These are phyloP conservation scores for Coniella vitis DNA, from an alignment of 2,329 filamentous ascomycete genomes.

Conservation along the genomic window DNA sequence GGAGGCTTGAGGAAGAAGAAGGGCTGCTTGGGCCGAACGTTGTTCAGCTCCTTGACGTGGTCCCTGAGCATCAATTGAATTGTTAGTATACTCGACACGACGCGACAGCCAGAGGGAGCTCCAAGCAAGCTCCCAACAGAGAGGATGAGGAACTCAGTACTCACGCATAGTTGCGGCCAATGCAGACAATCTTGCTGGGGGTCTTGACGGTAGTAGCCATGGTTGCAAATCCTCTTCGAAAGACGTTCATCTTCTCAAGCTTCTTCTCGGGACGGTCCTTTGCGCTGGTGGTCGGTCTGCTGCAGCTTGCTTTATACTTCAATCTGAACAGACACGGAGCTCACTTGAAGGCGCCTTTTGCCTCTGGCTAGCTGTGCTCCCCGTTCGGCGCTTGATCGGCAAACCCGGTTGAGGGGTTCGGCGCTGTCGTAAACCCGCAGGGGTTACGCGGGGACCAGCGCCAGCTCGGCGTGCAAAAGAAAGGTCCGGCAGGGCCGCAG, in stretches of 20 bases:
- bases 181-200: slow-evolving; percentile 69
- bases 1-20: slow-evolving; percentile 99
- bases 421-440: slow-evolving; percentile 4
- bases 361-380: no score
- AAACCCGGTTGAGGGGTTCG: slow-evolving; percentile 8
- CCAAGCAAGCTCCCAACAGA: background rate
- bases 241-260: slow-evolving; percentile 12
- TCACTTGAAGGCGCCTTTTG: no score
- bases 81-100: slow-evolving; percentile 17
- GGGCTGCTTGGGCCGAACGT: slow-evolving; percentile 79
- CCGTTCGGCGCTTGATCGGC: slow-evolving; percentile 3
- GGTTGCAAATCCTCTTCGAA: slow-evolving; percentile 27
- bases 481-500: background rate
- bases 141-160: slow-evolving; percentile 25
- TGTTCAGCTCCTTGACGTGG: slow-evolving; percentile 89
- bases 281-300: no score
- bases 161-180: slow-evolving; percentile 91
- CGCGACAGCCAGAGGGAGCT: background rate
- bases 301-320: no score
- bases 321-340: no score
- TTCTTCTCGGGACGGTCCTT: no score
- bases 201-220: slow-evolving; percentile 33
- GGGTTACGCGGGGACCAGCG: background rate
- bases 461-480: slow-evolving; percentile 7
- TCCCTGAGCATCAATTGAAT: slow-evolving; percentile 48